phyloP scores from a whole-genome alignment of 129 eudicot species.

The Silybum marianum region DNA sequence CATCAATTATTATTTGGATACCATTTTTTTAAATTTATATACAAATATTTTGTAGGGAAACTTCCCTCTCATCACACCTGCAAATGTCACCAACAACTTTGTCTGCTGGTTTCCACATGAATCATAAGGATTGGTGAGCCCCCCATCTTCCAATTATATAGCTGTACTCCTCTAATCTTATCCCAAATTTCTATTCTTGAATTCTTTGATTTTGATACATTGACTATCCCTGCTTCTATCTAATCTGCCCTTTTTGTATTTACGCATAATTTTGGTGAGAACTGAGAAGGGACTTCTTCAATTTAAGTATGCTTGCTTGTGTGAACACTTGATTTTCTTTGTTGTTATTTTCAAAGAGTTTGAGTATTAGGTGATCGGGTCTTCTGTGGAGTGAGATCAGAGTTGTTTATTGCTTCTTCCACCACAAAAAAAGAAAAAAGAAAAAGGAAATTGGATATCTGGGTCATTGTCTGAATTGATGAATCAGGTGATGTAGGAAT shows the following conservation, averaged over 20 bases:
- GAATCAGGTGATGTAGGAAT: background rate
- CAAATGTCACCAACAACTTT: slow-evolving; percentile 24
- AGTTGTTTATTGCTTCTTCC: slow-evolving; percentile 17
- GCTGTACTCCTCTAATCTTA: slow-evolving; percentile 38
- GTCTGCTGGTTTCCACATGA: slow-evolving; percentile 34
- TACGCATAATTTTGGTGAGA: background rate
- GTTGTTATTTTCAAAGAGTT: background rate
- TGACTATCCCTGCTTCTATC: slow-evolving; percentile 5
- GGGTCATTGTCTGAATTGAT: background rate
- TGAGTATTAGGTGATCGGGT: background rate
- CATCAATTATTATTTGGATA: background rate
- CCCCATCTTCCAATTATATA: slow-evolving; percentile 21
- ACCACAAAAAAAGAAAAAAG: background rate
- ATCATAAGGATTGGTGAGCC: slow-evolving; percentile 12
- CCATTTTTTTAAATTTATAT: background rate
- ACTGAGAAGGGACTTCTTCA: background rate
- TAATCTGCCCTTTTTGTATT: background rate
- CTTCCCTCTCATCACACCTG: background rate
- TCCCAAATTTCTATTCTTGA: slow-evolving; percentile 4
- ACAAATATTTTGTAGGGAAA: slow-evolving; percentile 5
- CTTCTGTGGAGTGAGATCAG: background rate
- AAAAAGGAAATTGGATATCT: background rate
- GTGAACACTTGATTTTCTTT: background rate
- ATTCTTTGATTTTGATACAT: slow-evolving; percentile 6
- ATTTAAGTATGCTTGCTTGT: slow-evolving; percentile 6